Percentiles rank a stretch among this genome's conserved stretches.
These are phyloP conservation scores for Croton laevigatus DNA, from an alignment of 441 rosid species.

Conservation along the genomic window DNA sequence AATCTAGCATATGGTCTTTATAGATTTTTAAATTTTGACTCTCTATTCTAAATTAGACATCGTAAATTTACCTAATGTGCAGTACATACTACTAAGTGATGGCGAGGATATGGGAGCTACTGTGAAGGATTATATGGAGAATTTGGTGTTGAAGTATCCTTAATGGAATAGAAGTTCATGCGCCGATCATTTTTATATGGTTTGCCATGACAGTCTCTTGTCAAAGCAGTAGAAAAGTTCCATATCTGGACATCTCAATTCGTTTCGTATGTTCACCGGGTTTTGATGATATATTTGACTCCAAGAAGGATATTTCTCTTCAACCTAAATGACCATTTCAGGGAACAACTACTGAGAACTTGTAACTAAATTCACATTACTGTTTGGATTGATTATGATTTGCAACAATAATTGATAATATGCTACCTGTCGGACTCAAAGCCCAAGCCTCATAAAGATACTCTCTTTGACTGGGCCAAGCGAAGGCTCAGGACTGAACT, in stretches of 20 bases:
- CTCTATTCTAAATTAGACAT: too few species aligned
- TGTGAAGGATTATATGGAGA: conserved; percentile 26
- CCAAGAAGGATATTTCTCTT: not conserved
- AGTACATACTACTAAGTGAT: too few species aligned
- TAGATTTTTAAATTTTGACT: too few species aligned
- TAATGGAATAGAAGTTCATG: conserved; percentile 78
- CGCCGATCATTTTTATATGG: conserved; percentile 75
- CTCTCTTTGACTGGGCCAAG: too few species aligned
- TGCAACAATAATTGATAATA: too few species aligned
- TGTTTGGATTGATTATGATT: too few species aligned
- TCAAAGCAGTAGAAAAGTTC: conserved; percentile 50
- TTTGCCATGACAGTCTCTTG: conserved; percentile 71
- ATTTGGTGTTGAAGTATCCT: conserved; percentile 54
- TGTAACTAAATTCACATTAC: not conserved
- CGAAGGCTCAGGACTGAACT: too few species aligned
- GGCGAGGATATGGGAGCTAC: not conserved
- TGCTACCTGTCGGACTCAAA: too few species aligned
- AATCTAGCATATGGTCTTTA: too few species aligned
- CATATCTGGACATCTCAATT: not conserved
- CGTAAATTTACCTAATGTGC: too few species aligned
- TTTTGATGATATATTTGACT: not conserved
- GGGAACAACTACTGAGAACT: not conserved
- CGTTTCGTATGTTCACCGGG: conserved; percentile 6
- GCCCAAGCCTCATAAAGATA: too few species aligned
- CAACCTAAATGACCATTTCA: not conserved